Evolutionary conservation across 306 rosid species (phyloP).

Genomic region (Arachis hypogaea): DNA sequence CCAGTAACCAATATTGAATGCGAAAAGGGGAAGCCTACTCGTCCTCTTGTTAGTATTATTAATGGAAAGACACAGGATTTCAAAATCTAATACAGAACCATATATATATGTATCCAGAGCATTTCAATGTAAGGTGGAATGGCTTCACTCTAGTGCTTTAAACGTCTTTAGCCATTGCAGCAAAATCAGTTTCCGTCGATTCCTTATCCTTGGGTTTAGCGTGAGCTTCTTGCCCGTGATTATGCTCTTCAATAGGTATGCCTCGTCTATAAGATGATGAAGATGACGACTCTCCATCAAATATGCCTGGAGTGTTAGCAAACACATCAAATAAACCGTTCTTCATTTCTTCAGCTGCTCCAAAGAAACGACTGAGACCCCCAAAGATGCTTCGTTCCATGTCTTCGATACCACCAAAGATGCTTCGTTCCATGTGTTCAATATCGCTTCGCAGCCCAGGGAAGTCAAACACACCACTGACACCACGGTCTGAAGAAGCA

Average conservation of each 20-base stretch:
- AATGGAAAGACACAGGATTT: constrained; percentile 18
- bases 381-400: constrained; percentile 60
- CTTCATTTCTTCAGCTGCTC: constrained; percentile 75
- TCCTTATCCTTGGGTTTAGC: constrained; percentile 44
- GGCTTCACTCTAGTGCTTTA: constrained; percentile 39
- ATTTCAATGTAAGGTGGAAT: background rate
- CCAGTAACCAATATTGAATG: constrained; percentile 3
- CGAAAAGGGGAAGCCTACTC: background rate
- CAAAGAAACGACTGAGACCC: constrained; percentile 63
- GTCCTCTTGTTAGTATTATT: background rate
- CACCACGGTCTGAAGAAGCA: constrained; percentile 51
- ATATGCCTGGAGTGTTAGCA: constrained; percentile 43
- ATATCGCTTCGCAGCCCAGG: constrained; percentile 77
- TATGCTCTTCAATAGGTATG: constrained; percentile 57
- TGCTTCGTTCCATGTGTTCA: constrained; percentile 60
- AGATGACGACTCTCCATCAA: constrained; percentile 57
- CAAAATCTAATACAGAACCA: background rate
- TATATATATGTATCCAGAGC: background rate
- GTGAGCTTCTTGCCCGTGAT: constrained; percentile 36
- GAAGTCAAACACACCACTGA: constrained; percentile 55
- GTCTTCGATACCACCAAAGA: constrained; percentile 65
- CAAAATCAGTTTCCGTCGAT: constrained; percentile 53
- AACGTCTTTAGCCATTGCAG: constrained; percentile 71
- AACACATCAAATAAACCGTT: constrained; percentile 59
- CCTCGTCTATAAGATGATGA: constrained; percentile 54